These are phyloP conservation scores for Coemansia asiatica DNA, from an alignment of 192 early-diverging fungal genomes.

Conservation along the genomic window DNA sequence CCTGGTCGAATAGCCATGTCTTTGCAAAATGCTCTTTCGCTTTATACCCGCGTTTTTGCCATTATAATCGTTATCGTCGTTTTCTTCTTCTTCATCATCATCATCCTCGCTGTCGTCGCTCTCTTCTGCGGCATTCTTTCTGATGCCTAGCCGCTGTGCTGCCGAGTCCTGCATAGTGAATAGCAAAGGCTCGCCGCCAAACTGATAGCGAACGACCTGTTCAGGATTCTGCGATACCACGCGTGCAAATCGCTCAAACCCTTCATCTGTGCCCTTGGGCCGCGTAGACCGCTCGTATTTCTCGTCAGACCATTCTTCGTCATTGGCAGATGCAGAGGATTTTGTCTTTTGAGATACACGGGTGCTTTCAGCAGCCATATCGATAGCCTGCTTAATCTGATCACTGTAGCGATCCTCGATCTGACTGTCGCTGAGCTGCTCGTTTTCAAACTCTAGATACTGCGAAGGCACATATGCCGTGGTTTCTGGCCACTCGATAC, in stretches of 20 bases:
- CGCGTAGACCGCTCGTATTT: constrained; percentile 73
- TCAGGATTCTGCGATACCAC: constrained; percentile 71
- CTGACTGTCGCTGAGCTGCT: constrained; percentile 11
- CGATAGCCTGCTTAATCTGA: constrained; percentile 34
- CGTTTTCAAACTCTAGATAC: constrained; percentile 40
- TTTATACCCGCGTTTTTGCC: background rate
- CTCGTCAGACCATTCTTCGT: constrained; percentile 73
- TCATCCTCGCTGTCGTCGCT: too few species aligned
- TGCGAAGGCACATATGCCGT: constrained; percentile 14
- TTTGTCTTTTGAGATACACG: background rate
- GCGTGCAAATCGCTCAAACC: constrained; percentile 79
- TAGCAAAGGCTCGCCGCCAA: constrained; percentile 67
- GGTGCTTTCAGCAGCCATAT: constrained; percentile 11
- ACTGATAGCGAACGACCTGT: constrained; percentile 83
- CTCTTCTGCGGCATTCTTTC: constrained; percentile 8
- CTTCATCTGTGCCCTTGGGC: constrained; percentile 74
- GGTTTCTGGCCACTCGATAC: constrained; percentile 29
- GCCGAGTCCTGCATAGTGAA: constrained; percentile 61
- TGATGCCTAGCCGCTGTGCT: constrained; percentile 43
- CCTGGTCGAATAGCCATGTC: constrained; percentile 28
- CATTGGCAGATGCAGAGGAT: constrained; percentile 17
- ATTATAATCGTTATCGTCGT: constrained; percentile 18
- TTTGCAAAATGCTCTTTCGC: background rate
- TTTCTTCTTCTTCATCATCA: constrained; percentile 28
- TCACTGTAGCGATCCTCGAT: constrained; percentile 19